phyloP scores from a whole-genome alignment of 1,284 basidiomycete species.

The Trichosporon sp. region DNA sequence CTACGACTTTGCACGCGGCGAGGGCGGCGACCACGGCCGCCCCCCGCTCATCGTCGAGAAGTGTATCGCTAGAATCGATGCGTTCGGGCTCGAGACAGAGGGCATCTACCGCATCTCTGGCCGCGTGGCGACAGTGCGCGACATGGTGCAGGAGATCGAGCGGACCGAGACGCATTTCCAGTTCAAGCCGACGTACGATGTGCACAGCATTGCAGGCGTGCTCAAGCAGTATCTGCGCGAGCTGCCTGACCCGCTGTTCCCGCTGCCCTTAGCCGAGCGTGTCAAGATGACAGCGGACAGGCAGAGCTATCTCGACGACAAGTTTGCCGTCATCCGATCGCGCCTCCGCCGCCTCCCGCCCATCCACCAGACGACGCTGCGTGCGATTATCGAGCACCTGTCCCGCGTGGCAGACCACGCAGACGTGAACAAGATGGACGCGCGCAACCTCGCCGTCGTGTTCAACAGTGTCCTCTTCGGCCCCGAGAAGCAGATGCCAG shows the following conservation, averaged over 20 bases:
- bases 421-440: slow-evolving; percentile 77
- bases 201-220: slow-evolving; percentile 81
- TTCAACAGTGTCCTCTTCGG: slow-evolving; percentile 80
- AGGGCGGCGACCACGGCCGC: slow-evolving; percentile 56
- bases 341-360: slow-evolving; percentile 77
- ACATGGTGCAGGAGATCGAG: slow-evolving; percentile 85
- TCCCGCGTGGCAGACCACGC: slow-evolving; percentile 64
- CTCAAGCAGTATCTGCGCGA: slow-evolving; percentile 84
- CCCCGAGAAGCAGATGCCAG: slow-evolving; percentile 70
- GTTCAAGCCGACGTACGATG: slow-evolving; percentile 73
- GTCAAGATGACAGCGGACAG: slow-evolving; percentile 72
- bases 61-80: slow-evolving; percentile 78
- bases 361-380: slow-evolving; percentile 84
- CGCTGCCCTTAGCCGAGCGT: slow-evolving; percentile 72
- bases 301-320: slow-evolving; percentile 64
- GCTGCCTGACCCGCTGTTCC: slow-evolving; percentile 88
- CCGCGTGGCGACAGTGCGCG: slow-evolving; percentile 65
- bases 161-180: slow-evolving; percentile 78
- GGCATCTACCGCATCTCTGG: slow-evolving; percentile 62
- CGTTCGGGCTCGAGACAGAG: slow-evolving; percentile 67
- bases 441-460: slow-evolving; percentile 79
- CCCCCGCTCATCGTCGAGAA: slow-evolving; percentile 78
- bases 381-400: slow-evolving; percentile 81
- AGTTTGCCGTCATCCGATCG: slow-evolving; percentile 66
- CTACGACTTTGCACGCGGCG: slow-evolving; percentile 76